phyloP scores from a whole-genome alignment of 2,329 filamentous ascomycete species.

The Epicoccum nigrum region DNA sequence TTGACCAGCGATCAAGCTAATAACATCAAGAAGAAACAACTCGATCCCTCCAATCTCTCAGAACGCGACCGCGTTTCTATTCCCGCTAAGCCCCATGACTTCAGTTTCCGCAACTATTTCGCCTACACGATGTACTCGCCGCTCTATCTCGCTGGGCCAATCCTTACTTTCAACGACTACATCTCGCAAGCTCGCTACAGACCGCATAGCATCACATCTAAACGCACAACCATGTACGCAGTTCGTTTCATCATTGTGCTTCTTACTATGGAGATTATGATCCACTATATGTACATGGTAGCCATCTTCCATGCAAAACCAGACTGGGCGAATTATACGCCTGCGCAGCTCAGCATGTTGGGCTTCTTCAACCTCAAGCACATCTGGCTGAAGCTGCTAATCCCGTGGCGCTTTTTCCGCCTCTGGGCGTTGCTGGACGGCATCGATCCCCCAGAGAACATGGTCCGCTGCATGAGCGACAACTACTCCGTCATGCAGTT shows the following conservation, averaged over 20 bases:
- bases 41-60: slow-evolving; percentile 84
- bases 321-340: slow-evolving; percentile 81
- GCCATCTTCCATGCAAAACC: slow-evolving; percentile 85
- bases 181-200: slow-evolving; percentile 82
- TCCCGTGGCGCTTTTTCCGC: slow-evolving; percentile 98
- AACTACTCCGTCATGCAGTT: slow-evolving; percentile 91
- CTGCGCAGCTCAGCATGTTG: slow-evolving; percentile 85
- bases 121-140: slow-evolving; percentile 91
- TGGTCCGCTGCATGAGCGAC: slow-evolving; percentile 94
- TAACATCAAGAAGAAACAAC: slow-evolving; percentile 90
- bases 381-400: slow-evolving; percentile 95
- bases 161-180: slow-evolving; percentile 98
- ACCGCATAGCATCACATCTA: slow-evolving; percentile 70
- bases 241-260: slow-evolving; percentile 81
- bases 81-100: slow-evolving; percentile 74
- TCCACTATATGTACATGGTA: slow-evolving; percentile 92
- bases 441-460: slow-evolving; percentile 95
- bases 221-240: slow-evolving; percentile 79
- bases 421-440: slow-evolving; percentile 93
- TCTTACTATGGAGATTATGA: slow-evolving; percentile 81
- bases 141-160: slow-evolving; percentile 89
- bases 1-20: slow-evolving; percentile 58
- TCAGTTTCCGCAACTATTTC: slow-evolving; percentile 82
- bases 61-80: slow-evolving; percentile 85
- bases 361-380: slow-evolving; percentile 96